Conservation (phyloP, 331 rosid genomes). For the Pyracantha coccinea region DNA sequence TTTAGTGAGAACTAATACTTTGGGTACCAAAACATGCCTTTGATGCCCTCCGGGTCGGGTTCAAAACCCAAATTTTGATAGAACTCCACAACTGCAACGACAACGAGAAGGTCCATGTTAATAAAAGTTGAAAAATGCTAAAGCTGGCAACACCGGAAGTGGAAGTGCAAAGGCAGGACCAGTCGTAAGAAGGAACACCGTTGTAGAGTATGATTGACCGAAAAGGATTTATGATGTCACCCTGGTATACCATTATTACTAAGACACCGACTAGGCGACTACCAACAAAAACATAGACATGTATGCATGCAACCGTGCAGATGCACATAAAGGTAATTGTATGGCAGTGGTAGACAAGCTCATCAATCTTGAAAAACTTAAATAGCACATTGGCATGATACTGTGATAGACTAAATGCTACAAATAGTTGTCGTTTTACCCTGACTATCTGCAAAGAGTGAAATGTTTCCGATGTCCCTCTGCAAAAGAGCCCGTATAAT, state of each 20-base stretch:
- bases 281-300: too few species aligned
- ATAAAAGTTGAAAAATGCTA: not conserved
- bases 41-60: conserved; percentile 95
- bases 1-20: conserved; percentile 25
- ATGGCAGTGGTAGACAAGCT: conserved; percentile 1
- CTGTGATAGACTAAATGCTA: not conserved
- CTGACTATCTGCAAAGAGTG: conserved; percentile 90
- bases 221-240: not conserved
- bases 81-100: conserved; percentile 81
- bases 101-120: conserved; percentile 1
- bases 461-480: conserved; percentile 88
- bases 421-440: conserved; percentile 35
- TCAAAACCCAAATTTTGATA: conserved; percentile 88
- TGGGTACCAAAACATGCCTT: conserved; percentile 99
- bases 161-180: not conserved
- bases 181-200: not conserved
- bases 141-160: not conserved
- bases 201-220: not conserved
- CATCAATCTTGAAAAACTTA: not conserved
- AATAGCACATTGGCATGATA: not conserved
- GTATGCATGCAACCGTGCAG: not conserved
- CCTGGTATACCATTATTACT: too few species aligned
- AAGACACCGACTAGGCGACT: too few species aligned
- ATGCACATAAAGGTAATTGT: not conserved
- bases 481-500: conserved; percentile 79